Percentiles rank a stretch among this genome's conserved stretches.
phyloP scores from a whole-genome alignment of 202 grass and related monocot species.

The Zizania palustris region DNA sequence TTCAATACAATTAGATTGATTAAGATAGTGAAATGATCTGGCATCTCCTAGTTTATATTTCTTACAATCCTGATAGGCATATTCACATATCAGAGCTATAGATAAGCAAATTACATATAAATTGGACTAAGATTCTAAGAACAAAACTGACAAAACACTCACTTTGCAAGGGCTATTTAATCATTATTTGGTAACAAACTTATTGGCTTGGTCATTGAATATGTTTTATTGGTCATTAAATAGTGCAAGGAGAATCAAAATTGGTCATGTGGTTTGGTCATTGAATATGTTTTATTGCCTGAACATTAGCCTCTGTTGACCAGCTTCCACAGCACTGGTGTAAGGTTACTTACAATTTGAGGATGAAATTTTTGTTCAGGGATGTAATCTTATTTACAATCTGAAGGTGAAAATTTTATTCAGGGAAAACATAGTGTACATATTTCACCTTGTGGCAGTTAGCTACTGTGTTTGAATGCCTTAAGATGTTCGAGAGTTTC shows the following conservation, averaged over 20 bases:
- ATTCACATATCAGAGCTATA: conserved; percentile 29
- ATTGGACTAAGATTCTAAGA: neutral
- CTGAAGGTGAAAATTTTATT: neutral
- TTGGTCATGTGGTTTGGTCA: neutral
- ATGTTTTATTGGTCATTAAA: too few relatives aligned
- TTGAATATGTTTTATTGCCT: neutral
- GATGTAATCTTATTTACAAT: conserved; percentile 14
- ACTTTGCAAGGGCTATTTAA: conserved; percentile 2
- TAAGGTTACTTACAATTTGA: conserved; percentile 5
- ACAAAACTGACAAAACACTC: neutral
- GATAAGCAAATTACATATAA: conserved; percentile 18
- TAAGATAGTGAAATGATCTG: conserved; percentile 88
- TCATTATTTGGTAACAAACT: neutral
- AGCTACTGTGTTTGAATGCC: neutral
- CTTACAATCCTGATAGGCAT: conserved; percentile 59
- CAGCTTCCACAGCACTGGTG: neutral
- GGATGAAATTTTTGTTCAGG: conserved; percentile 3
- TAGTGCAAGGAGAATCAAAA: neutral
- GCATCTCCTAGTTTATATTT: conserved; percentile 82
- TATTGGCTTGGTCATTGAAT: too few relatives aligned
- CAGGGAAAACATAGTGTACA: neutral
- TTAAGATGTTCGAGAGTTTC: neutral
- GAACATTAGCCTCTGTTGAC: neutral
- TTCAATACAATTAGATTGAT: conserved; percentile 90
- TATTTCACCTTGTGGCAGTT: conserved; percentile 4